Percentiles rank a stretch among this genome's conserved stretches.
Evolutionary conservation across 352 stramenopile species (phyloP).

Genomic region (Phytopythium aichiense): DNA sequence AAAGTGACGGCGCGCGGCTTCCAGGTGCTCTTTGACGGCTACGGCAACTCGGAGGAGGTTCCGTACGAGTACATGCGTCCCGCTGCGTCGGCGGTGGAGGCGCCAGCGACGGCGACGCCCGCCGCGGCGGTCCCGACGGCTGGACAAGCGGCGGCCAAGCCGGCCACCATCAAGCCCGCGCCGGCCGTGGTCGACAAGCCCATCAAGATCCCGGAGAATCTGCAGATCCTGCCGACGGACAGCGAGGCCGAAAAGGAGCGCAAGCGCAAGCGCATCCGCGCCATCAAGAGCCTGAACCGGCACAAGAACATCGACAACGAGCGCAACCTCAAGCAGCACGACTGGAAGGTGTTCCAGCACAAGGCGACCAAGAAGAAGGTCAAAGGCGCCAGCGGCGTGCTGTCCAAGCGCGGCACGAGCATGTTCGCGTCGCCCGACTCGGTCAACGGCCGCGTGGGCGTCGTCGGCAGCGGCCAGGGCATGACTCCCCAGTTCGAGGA

Average conservation of each 20-base stretch:
- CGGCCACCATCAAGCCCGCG: slow-evolving; percentile 12
- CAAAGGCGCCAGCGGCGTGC: slow-evolving; percentile 60
- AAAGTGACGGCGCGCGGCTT: slow-evolving; percentile 67
- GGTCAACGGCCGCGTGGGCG: slow-evolving; percentile 78
- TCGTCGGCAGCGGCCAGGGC: slow-evolving; percentile 83
- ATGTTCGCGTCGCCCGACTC: slow-evolving; percentile 89
- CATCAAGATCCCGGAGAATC: slow-evolving; percentile 84
- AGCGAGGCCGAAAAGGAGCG: slow-evolving; percentile 82
- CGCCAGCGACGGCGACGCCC: not conserved
- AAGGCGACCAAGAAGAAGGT: slow-evolving; percentile 75
- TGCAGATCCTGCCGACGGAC: slow-evolving; percentile 80
- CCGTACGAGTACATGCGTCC: slow-evolving; percentile 84
- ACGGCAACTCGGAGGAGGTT: slow-evolving; percentile 89
- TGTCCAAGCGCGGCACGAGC: slow-evolving; percentile 77
- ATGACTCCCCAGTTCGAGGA: slow-evolving; percentile 77
- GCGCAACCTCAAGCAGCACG: slow-evolving; percentile 78
- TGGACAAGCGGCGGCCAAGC: slow-evolving; percentile 11
- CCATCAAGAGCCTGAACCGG: slow-evolving; percentile 85
- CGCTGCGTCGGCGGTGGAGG: slow-evolving; percentile 7
- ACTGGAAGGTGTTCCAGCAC: slow-evolving; percentile 84
- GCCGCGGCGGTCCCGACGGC: not conserved
- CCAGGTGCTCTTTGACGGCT: slow-evolving; percentile 85
- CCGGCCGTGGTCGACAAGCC: slow-evolving; percentile 52
- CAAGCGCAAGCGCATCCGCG: slow-evolving; percentile 77
- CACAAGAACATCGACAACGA: slow-evolving; percentile 85